Evolutionary conservation across 108 stramenopile genomes (phyloP).

Genomic region (Heterococcus sp.): DNA sequence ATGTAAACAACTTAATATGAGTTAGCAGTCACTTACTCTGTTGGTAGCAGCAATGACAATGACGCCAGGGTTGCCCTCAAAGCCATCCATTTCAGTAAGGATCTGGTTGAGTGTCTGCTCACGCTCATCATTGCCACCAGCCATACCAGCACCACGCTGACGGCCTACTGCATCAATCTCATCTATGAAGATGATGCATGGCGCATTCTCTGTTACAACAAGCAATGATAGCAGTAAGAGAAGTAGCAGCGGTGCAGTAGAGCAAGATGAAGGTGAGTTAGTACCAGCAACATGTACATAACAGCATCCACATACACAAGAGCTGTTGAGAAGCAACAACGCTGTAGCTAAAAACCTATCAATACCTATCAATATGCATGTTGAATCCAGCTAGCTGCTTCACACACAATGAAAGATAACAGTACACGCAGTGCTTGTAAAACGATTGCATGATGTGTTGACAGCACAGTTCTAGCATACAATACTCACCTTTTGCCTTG

Average conservation of each 20-base stretch:
- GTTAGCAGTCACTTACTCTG: too few species aligned
- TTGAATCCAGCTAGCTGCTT: too few species aligned
- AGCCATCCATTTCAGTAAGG: too few species aligned
- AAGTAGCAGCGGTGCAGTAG: neutral
- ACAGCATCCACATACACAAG: neutral
- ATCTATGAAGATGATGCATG: too few species aligned
- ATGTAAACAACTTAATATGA: too few species aligned
- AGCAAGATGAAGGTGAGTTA: neutral
- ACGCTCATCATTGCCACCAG: too few species aligned
- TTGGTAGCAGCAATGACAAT: constrained; percentile 62
- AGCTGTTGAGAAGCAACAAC: neutral
- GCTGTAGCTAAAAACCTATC: neutral
- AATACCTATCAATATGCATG: neutral
- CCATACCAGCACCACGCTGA: too few species aligned
- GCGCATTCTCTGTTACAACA: constrained; percentile 23
- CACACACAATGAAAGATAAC: too few species aligned
- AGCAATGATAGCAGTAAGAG: neutral
- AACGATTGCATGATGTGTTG: too few species aligned
- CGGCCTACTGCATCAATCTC: too few species aligned
- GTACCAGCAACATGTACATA: neutral
- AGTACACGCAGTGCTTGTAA: too few species aligned
- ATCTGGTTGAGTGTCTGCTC: too few species aligned
- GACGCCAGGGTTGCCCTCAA: constrained; percentile 59
- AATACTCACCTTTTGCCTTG: constrained; percentile 44
- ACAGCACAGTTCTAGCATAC: neutral